Base-by-base conservation (phyloP, 2,329 filamentous ascomycete species). In the Cercospora sp. region DNA sequence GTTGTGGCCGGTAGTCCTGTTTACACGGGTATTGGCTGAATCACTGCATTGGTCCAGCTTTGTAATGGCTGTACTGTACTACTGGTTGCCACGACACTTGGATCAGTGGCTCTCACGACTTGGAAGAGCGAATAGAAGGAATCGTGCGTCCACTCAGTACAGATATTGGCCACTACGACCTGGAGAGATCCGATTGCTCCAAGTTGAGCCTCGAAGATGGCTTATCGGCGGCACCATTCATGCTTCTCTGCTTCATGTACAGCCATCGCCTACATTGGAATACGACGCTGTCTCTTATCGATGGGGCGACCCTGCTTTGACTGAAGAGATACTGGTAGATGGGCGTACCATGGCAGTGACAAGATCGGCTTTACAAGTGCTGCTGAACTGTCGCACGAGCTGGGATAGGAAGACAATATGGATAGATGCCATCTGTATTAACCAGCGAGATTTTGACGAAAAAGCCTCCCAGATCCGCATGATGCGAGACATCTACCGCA, bases 261-360 rank as follows among this genome's bases (percentile, higher is more conserved):
- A 33, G 2, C 55, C 31, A n/a, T 31, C 55, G 9, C 12, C 9
- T 12, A 18, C 57, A 30, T 51, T 55, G n/a, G 53, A 66, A 30
- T 77, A 77, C 55, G 74, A 76, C 68, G 75, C 76, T 3, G 64
- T 77, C 10, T 75, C 73, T 1, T 77, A 77, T 48, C 73, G 71
- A 8, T 77, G 75, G 75, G 74, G 75, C 8, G 48, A 53, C 3
- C 20, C 48, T 26, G 48, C 20, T 12, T 53, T 53, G 48, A 53
- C 48, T 26, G 48, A 53, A 13, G 48, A 53, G 48, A 53, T 53
- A 20, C 20, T 53, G 62, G 67, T 6, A 55, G 67, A 36, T n/a
- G 51, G 42, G 2, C 74, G 71, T 12, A 58, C 60, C 30, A 75
- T 59, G 18, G 28, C 28, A 18, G 28, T 59, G 55, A 77, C 62